Evolutionary conservation across 345 rosid genomes (phyloP), one percentile per base, ranked within the genome.

Genomic region (Eucalyptus sideroxylon): DNA sequence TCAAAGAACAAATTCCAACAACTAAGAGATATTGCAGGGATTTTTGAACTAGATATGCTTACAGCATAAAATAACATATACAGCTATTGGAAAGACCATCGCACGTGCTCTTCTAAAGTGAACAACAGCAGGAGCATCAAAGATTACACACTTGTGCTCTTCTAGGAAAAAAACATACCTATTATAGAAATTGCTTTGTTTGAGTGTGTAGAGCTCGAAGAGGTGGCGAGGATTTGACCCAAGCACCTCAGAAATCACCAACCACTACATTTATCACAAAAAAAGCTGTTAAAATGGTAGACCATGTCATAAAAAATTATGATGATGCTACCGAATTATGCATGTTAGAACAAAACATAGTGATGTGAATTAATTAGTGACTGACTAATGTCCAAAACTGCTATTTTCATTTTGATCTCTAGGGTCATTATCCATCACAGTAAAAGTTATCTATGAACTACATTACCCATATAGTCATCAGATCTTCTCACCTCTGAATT

Each of bases 121-220:
- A 77, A 77, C 85, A 21, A 77, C 30, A 77, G 85, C 85, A 40
- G 47, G 47, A 40, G 16, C 47, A 77, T 21, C 30, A 77, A 40
- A 40, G 85, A 77, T 77, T 40, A 77, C 44, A 77, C 44, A 21
- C 47, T 40, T 40, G 85, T 21, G 85, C 47, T 77, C 47, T 77
- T 77, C 47, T 40, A 77, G 85, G 85, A 21, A 40, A 77, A 34
- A 77, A 77, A 77, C 30, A 40, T 95, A 96, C 99, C 92, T 94
- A 89, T 94, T 94, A 92, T 95, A 95, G 92, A 94, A 91, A 92
- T 93, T 97, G 92, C 95, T 95, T 92, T 95, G 99, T 87, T 98
- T 96, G 92, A 98, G 98, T 7, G 96, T 96, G 91, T 97, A 96
- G 91, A 98, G 96, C 94, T 97, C 99, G n/a, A 97, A 96, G 45